These are phyloP conservation scores for Trichosporon ovoides DNA, from an alignment of 1,284 basidiomycete species.

Conservation along the genomic window DNA sequence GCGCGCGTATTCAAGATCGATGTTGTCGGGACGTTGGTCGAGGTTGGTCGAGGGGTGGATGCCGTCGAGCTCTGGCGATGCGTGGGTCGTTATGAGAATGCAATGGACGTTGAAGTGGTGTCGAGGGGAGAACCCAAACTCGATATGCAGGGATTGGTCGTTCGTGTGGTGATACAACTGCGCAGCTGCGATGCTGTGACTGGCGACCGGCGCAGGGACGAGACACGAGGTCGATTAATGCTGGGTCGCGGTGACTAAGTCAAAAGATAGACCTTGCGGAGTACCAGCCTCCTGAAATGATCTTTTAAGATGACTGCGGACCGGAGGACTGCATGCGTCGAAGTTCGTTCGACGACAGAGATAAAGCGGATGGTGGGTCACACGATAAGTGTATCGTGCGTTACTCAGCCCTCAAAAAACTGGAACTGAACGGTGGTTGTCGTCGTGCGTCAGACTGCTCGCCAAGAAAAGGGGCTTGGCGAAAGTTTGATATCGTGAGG, in stretches of 20 bases:
- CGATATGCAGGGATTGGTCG: background rate
- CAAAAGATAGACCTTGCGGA: background rate
- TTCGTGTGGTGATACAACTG: background rate
- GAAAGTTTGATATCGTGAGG: conserved; percentile 2
- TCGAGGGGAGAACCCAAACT: background rate
- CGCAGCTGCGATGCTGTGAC: background rate
- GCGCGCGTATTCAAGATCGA: too few relatives aligned
- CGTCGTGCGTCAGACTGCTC: background rate
- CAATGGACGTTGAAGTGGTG: too few relatives aligned
- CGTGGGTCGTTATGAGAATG: too few relatives aligned
- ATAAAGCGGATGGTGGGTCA: background rate
- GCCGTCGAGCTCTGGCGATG: too few relatives aligned
- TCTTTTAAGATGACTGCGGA: background rate
- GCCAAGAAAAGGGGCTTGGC: conserved; percentile 6
- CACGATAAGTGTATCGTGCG: background rate
- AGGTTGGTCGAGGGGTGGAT: background rate
- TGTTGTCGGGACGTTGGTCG: background rate
- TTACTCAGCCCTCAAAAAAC: background rate
- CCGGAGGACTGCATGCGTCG: background rate
- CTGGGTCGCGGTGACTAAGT: background rate
- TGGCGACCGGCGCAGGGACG: background rate
- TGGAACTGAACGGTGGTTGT: background rate
- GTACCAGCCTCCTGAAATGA: background rate
- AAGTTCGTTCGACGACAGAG: background rate
- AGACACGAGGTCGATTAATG: background rate